Base-by-base conservation (phyloP, 148 eudicot genomes). In the Vaccinium darrowii region DNA sequence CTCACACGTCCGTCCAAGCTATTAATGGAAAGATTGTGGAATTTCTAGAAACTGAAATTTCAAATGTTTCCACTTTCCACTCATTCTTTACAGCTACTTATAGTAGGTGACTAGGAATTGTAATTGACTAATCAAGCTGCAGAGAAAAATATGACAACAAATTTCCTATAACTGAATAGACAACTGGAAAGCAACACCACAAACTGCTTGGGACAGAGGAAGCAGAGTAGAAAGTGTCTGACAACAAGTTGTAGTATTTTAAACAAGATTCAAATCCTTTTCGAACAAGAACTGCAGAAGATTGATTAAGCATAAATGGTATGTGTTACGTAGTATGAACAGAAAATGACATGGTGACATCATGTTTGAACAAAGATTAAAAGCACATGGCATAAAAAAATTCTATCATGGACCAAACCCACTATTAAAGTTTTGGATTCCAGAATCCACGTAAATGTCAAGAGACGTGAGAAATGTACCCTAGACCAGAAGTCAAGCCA, bases 131-230 rank as follows among this genome's bases (percentile, higher is more conserved):
- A 56, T 54, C 4, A 16, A 36, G 49, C 49, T 57, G 62, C 65
- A 33, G 71, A 4, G 33, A 56, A 78, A 27, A 15, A 18, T 47
- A 69, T 54, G 10, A 39, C 47, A 15, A 27, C 14, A 19, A 78
- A 56, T 16, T 78, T 78, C 81, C 47, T 52, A 10, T 30, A 78
- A 80, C 8, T 30, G 23, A 8, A 14, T 7, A 54, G 11, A 21
- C 9, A 56, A 33, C 65, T 57, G 1, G 82, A 57, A 60, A 80
- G 82, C 82, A 36, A 30, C 39, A 4, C 51, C 69, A 18, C 51
- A n/a, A 3, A 80, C 16, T 79, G 69, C 18, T 80, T 16, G 82
- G 50, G 65, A 80, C 49, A 57, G n/a, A 79, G 67, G 82, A 80
- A 80, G 51, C 82, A 57, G 65, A 25, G 62, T 27, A 57, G 67